Evolutionary conservation across 140 eudicot species (phyloP), one percentile per base, ranked within the genome.

Genomic region (Flaveria floridana): DNA sequence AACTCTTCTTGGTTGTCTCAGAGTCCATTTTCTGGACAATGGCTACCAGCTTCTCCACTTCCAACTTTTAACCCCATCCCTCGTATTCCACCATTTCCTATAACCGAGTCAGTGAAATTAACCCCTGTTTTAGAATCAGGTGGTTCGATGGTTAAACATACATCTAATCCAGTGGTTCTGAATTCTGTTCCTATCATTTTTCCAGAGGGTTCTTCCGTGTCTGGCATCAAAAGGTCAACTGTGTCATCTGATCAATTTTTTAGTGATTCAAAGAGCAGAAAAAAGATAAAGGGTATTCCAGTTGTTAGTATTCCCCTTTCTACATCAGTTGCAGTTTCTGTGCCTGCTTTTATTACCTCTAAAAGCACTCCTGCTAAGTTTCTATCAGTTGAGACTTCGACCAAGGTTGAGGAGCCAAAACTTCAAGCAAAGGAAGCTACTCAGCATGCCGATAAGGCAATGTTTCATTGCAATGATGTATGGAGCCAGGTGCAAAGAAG

Each of bases 1-100:
- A 83, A 81, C 26, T 77, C 89, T 19, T 75, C 97, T 65, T 83
- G 92, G 97, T 78, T 82, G 72, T 74, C 97, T 68, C 97, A 86
- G 61, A 56, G 89, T 18, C 81, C 78, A 10, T 88, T 85, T 73
- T 83, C 92, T 56, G 87, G 85, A 71, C 86, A 87, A 2, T 88
- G 97, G 97, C 42, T 66, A 41, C 4, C 53, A 39, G 25, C 71
- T 66, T 66, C 71, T 52, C 53, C 71, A 39, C 44, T 66, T 66
- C 53, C 71, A 25, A 19, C 55, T 18, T 66, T 66, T 66, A 66
- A 41, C 28, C 71, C 71, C 16, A 63, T 78, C 55, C 64, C 84
- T 56, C 80, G 57, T 71, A 76, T 68, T 66, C 77, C 90, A 46
- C 63, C 83, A 28, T 74, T 70, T 59, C 83, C 86, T 39, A 8